phyloP scores from a whole-genome alignment of 169 alveolate genomes.

The Pseudocohnilembus persalinus region DNA sequence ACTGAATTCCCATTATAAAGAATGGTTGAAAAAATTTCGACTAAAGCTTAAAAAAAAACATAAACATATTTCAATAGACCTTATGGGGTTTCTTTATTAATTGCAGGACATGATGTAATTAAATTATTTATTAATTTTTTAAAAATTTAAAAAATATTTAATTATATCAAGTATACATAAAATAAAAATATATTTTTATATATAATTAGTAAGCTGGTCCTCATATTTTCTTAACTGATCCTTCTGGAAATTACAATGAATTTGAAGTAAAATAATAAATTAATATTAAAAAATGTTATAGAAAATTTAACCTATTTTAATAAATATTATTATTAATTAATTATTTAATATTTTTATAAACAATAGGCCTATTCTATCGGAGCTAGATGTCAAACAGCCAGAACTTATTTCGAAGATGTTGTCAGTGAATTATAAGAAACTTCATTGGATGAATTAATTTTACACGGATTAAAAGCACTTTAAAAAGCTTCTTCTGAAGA shows the following conservation, averaged over 20 bases:
- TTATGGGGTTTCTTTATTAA: conserved; percentile 97
- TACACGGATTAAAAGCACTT: conserved; percentile 91
- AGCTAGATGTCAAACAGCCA: conserved; percentile 96
- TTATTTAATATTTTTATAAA: background rate
- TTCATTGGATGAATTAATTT: conserved; percentile 74
- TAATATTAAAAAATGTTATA: background rate
- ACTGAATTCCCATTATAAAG: conserved; percentile 91
- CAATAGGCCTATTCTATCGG: conserved; percentile 95
- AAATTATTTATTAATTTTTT: background rate
- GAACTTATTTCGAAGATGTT: conserved; percentile 96
- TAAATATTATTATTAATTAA: no score
- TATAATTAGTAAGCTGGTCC: conserved; percentile 82
- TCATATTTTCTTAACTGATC: conserved; percentile 94
- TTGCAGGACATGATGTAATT: conserved; percentile 92
- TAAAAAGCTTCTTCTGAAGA: conserved; percentile 90
- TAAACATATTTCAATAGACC: conserved; percentile 96
- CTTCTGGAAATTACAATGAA: conserved; percentile 96
- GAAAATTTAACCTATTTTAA: background rate
- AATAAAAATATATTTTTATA: background rate
- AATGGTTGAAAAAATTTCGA: conserved; percentile 91
- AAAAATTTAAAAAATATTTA: background rate
- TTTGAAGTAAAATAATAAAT: conserved; percentile 67
- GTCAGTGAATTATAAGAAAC: conserved; percentile 82
- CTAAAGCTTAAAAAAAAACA: conserved; percentile 95
- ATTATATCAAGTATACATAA: background rate